Base-by-base conservation (phyloP, 139 green algal species). In the Micractinium conductrix region DNA sequence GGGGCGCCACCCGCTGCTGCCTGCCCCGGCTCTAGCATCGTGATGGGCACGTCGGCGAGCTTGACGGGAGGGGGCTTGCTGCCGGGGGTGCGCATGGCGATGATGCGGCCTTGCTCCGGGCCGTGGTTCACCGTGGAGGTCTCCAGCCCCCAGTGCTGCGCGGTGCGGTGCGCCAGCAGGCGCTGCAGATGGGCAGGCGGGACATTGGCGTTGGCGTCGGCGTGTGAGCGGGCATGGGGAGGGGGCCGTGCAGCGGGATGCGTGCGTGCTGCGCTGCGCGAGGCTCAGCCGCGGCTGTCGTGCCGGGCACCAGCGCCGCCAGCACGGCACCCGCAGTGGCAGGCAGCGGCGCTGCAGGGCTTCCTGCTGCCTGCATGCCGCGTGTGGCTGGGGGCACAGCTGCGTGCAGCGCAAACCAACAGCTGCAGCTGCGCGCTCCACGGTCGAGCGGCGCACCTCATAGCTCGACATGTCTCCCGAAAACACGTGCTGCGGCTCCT, bases 111-210 rank as follows among this genome's bases (percentile, higher is more conserved):
- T 26, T 88, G 85, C 28, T 90, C 70, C 17, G 87, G 79, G 2
- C 89, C 89, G 0, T 90, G 81, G 28, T 74, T 86, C n/a, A 90
- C 42, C 26, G 88, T 92, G 2, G 74, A 78, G 16, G 89, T 92
- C n/a, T 89, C 87, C 45, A 92, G 81, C 7, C 89, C 88, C 80
- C 89, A 92, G 87, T 92, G 89, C 71, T 92, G 89, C 0, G 89
- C 88, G 35, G 83, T 87, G 45, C 88, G 79, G 60, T 92, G 89
- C 4, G 78, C 86, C 30, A 92, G 79, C 71, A 92, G 69, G 16
- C 89, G 73, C 79, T 90, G 87, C 84, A 86, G 63, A 26, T 30
- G 33, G 16, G 33, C n/a, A 42, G 28, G 53, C 8, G 8, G 8
- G 53, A 58, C 48, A 14, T 58, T n/a, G n/a, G n/a, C n/a, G n/a